Evolutionary conservation across 768 basidiomycete species (phyloP), one percentile per base, ranked within the genome.

Genomic region (Amanita polypyramis): DNA sequence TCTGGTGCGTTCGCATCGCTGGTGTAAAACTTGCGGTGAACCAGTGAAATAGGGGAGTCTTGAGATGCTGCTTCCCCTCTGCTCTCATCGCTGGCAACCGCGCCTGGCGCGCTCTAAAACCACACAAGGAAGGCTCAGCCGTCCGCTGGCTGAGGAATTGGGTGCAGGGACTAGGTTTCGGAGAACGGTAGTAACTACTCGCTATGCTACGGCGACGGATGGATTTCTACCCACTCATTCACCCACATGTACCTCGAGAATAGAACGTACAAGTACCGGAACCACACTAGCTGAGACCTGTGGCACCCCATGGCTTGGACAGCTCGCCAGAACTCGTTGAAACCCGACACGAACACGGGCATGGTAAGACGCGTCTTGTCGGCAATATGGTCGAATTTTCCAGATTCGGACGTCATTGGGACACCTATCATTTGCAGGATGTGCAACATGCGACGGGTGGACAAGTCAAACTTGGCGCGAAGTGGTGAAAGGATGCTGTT

Each of bases 221-320:
- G 37, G 9, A 44, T 56, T 59, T 80, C 75, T 2, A 71, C 68
- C 77, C 88, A 89, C 53, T 87, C 82, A 53, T 93, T 93, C 21
- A 87, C 77, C 92, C 93, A 95, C 88, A 95, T 85, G 59, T 93
- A 91, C 49, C 84, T 73, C 14, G 88, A 92, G 58, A 83, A 87
- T 17, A 65, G 53, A 33, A 94, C 70, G 58, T 92, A 87, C 48
- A 93, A 65, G 77, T 85, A 90, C 35, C 93, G 76, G 68, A 91
- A 95, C 92, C 92, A 94, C 36, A 79, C 77, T 50, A 90, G 65
- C 68, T 96, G 93, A 51, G 79, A 80, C 46, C 65, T 52, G 55
- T 96, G 93, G 49, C 72, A 65, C 51, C 65, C 62, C 81, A 93
- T 91, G 5, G 92, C 90, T 21, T 64, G 57, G 10, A 85, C 58